These are phyloP conservation scores for Lactarius evosmus DNA, from an alignment of 768 basidiomycete genomes.

Conservation along the genomic window DNA sequence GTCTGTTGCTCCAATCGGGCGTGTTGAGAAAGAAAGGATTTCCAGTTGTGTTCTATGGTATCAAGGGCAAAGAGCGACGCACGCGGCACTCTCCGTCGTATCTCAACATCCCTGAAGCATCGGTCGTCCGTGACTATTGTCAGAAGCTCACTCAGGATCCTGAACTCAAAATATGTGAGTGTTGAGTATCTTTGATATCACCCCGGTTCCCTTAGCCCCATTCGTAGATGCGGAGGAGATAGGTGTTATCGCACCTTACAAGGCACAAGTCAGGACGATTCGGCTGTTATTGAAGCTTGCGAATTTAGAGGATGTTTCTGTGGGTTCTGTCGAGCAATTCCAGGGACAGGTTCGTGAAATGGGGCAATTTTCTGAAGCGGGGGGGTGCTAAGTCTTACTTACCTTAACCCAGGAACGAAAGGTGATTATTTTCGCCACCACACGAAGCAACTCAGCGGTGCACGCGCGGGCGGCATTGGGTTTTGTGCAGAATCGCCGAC, in stretches of 20 bases:
- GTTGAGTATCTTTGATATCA: neutral
- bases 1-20: conserved; percentile 31
- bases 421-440: conserved; percentile 42
- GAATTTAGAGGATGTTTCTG: conserved; percentile 30
- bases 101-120: conserved; percentile 40
- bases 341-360: conserved; percentile 43
- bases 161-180: conserved; percentile 36
- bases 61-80: conserved; percentile 37
- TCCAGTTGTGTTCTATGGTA: conserved; percentile 38
- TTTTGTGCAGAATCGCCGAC: conserved; percentile 34
- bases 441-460: conserved; percentile 37
- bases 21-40: conserved; percentile 33
- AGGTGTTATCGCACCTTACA: conserved; percentile 61
- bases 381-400: neutral
- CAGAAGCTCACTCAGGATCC: conserved; percentile 31
- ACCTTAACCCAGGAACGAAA: conserved; percentile 36
- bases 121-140: conserved; percentile 37
- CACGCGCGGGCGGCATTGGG: conserved; percentile 33
- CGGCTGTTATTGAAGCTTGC: conserved; percentile 29
- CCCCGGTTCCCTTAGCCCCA: neutral
- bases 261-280: conserved; percentile 47
- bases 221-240: conserved; percentile 49
- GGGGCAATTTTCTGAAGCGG: neutral
- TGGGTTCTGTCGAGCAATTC: conserved; percentile 43
- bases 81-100: conserved; percentile 40